Percentiles rank a stretch among this genome's conserved stretches.
These are phyloP conservation scores for Neophaeococcomyces mojaviensis DNA, from an alignment of 2,329 filamentous ascomycete species.

Conservation along the genomic window DNA sequence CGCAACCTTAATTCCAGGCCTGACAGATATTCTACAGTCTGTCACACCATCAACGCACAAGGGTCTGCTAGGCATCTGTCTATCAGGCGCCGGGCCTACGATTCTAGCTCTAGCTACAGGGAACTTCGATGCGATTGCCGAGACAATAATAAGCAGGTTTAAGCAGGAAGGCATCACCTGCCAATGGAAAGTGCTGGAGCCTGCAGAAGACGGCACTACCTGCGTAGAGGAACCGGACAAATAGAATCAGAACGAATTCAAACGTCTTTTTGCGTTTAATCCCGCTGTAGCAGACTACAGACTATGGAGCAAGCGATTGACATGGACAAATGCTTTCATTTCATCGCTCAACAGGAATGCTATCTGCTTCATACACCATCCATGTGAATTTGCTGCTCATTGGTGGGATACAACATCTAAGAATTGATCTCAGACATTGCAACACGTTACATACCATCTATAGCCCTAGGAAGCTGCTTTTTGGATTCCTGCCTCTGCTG, in stretches of 20 bases:
- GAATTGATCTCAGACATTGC: constrained; percentile 2
- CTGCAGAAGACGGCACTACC: constrained; percentile 58
- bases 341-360: constrained; percentile 6
- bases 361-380: constrained; percentile 9
- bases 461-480: constrained; percentile 1
- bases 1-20: constrained; percentile 79
- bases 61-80: constrained; percentile 84
- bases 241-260: constrained; percentile 10
- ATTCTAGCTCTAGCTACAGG: constrained; percentile 86
- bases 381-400: background rate
- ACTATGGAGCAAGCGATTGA: background rate
- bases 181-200: constrained; percentile 80
- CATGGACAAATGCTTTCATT: constrained; percentile 5
- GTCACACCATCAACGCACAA: constrained; percentile 83
- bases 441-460: constrained; percentile 7
- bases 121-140: constrained; percentile 81
- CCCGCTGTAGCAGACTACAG: no score
- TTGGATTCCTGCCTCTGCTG: background rate
- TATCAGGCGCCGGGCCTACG: constrained; percentile 90
- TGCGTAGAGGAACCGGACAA: constrained; percentile 24
- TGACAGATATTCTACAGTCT: constrained; percentile 82
- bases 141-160: constrained; percentile 69
- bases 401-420: background rate
- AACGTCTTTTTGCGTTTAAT: background rate
- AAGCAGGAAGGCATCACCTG: constrained; percentile 58